Percentiles rank a stretch among this genome's conserved stretches.
These are phyloP conservation scores for Populus ilicifolia DNA, from an alignment of 345 rosid genomes.

Conservation along the genomic window DNA sequence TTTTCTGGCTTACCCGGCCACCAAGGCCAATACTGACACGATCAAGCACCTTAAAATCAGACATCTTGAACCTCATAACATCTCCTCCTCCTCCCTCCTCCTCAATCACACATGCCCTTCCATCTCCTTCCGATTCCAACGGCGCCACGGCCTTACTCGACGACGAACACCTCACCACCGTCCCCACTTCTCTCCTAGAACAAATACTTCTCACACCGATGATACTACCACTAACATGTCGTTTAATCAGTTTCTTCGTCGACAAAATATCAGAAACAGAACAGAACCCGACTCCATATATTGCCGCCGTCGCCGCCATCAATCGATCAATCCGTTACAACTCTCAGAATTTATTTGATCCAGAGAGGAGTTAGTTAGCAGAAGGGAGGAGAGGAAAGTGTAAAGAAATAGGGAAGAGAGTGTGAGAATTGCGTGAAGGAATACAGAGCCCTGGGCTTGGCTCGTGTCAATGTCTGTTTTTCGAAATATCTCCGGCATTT, in stretches of 20 bases:
- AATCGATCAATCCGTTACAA: not conserved
- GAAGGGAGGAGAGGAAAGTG: not conserved
- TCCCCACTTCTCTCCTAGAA: constrained; percentile 16
- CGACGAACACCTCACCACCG: constrained; percentile 39
- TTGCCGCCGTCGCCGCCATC: constrained; percentile 43
- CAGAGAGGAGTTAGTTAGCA: not conserved
- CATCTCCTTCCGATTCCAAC: constrained; percentile 38
- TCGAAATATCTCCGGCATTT: constrained; percentile 34
- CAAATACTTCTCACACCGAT: constrained; percentile 9
- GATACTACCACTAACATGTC: constrained; percentile 15
- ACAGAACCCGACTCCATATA: constrained; percentile 37
- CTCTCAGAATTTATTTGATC: not conserved
- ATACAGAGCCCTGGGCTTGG: constrained; percentile 54
- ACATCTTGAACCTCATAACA: constrained; percentile 70
- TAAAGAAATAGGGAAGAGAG: constrained; percentile 34
- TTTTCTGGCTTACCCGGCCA: constrained; percentile 57
- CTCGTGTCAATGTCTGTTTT: constrained; percentile 50
- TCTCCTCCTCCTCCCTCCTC: constrained; percentile 47
- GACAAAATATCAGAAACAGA: constrained; percentile 29
- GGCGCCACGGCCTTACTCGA: constrained; percentile 34
- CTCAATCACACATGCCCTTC: constrained; percentile 14
- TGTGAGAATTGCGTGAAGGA: constrained; percentile 69
- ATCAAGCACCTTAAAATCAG: constrained; percentile 74
- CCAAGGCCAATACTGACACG: constrained; percentile 82
- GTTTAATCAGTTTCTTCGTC: constrained; percentile 26